Conservation (phyloP, 306 rosid genomes). For the Malus orientalis region DNA sequence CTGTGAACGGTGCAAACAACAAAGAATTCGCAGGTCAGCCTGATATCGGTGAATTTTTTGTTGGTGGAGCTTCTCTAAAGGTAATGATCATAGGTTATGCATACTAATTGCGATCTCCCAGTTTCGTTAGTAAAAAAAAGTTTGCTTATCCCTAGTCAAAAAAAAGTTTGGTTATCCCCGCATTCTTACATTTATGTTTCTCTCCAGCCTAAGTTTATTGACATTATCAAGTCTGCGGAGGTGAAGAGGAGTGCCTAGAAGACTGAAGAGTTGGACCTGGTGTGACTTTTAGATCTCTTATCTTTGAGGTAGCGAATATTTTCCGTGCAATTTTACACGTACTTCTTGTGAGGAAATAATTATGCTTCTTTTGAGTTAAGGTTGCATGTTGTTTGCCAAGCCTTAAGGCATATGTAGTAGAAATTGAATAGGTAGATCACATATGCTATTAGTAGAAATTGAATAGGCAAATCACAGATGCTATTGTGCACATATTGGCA, state of each 20-base stretch:
- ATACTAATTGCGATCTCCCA: neutral
- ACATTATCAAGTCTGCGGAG: conserved; percentile 34
- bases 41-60: conserved; percentile 40
- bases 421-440: too few species aligned
- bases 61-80: conserved; percentile 47
- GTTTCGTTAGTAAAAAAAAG: neutral
- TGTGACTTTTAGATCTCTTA: conserved; percentile 1
- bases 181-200: neutral
- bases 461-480: too few species aligned
- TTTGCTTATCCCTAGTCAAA: neutral
- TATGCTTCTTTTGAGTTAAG: neutral
- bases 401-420: too few species aligned
- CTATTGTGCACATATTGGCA: too few species aligned
- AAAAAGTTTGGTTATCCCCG: neutral
- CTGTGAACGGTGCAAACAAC: conserved; percentile 37
- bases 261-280: neutral
- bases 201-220: conserved; percentile 39
- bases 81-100: neutral
- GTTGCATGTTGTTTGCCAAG: too few species aligned
- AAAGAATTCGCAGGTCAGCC: conserved; percentile 37
- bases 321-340: neutral
- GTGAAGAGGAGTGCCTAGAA: conserved; percentile 23
- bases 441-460: too few species aligned
- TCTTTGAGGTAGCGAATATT: conserved; percentile 1
- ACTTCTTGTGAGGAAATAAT: conserved; percentile 8